These are phyloP conservation scores for Sporothrix sp. DNA, from an alignment of 2,329 filamentous ascomycete genomes.

Conservation along the genomic window DNA sequence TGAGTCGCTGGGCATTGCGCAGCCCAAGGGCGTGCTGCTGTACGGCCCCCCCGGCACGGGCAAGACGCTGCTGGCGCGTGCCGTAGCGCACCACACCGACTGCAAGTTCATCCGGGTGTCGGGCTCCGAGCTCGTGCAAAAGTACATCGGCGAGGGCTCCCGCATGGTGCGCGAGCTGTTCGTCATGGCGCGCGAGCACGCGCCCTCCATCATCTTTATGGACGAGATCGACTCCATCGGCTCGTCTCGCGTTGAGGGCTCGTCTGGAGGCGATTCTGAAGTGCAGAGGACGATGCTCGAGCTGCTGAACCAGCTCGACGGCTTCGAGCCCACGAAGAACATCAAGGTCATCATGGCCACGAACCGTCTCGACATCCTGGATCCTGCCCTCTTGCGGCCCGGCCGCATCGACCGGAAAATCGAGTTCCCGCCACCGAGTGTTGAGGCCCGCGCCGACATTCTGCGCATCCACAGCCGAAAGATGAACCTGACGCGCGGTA, in stretches of 20 bases:
- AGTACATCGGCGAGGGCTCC: constrained; percentile 97
- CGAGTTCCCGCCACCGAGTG: constrained; percentile 92
- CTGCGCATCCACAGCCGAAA: constrained; percentile 93
- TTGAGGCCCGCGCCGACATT: constrained; percentile 95
- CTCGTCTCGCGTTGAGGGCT: constrained; percentile 91
- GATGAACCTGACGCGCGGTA: constrained; percentile 96
- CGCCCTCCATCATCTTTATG: constrained; percentile 99
- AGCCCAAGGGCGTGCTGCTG: constrained; percentile 92
- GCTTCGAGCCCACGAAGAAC: constrained; percentile 98
- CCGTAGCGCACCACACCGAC: constrained; percentile 95
- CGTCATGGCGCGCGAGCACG: constrained; percentile 97
- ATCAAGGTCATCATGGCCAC: constrained; percentile 99
- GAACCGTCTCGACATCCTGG: constrained; percentile 93
- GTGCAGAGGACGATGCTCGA: constrained; percentile 99
- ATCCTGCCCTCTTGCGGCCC: constrained; percentile 88
- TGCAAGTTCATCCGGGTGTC: constrained; percentile 99
- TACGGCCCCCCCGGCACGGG: constrained; percentile 96
- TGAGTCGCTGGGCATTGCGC: constrained; percentile 96
- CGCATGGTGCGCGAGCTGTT: constrained; percentile 98
- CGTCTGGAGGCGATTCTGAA: constrained; percentile 90
- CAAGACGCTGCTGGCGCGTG: constrained; percentile 89
- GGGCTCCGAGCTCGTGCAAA: constrained; percentile 92
- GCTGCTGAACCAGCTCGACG: constrained; percentile 93
- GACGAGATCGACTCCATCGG: constrained; percentile 99
- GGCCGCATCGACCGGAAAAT: constrained; percentile 98